Base-by-base conservation (phyloP, 2,329 filamentous ascomycete species). In the Apiospora marii region DNA sequence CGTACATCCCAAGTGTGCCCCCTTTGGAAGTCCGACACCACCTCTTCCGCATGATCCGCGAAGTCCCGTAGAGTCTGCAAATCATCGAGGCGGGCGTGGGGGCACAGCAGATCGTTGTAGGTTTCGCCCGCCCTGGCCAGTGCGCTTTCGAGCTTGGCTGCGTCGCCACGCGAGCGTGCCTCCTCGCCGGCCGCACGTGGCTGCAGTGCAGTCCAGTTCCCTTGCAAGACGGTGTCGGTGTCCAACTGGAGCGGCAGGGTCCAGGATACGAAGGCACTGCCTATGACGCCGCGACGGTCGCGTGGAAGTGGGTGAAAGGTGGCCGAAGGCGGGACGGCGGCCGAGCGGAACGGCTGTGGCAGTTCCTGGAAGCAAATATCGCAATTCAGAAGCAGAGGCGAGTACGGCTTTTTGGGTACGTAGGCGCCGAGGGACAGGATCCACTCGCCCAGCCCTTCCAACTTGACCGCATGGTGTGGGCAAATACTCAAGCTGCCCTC, bases 401-500 rank as follows among this genome's bases (percentile, higher is more conserved):
- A 0, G 10, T 27, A 1, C 19, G 13, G 6, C 2, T 37, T 3
- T 0, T n/a, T n/a, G n/a, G n/a, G n/a, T n/a, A n/a, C n/a, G n/a
- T n/a, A n/a, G n/a, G n/a, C n/a, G n/a, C n/a, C n/a, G n/a, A n/a
- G n/a, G n/a, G n/a, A n/a, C n/a, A n/a, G n/a, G n/a, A n/a, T n/a
- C n/a, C n/a, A n/a, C n/a, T n/a, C n/a, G n/a, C n/a, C n/a, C n/a
- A n/a, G n/a, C n/a, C n/a, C n/a, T 12, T 13, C 7, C 30, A 37
- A 7, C 13, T 16, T 12, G 16, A 61, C 53, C 10, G 16, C 5
- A n/a, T 5, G 53, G 4, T 61, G 53, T 4, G 53, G 53, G 19
- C 53, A 61, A 7, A 61, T n/a, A 3, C 30, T 4, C 0, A 61
- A 8, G 16, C 30, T 10, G 6, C 53, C 53, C 30, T 61, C 53